phyloP scores from a whole-genome alignment of 352 stramenopile species.

The Globisporangium sylvaticum region DNA sequence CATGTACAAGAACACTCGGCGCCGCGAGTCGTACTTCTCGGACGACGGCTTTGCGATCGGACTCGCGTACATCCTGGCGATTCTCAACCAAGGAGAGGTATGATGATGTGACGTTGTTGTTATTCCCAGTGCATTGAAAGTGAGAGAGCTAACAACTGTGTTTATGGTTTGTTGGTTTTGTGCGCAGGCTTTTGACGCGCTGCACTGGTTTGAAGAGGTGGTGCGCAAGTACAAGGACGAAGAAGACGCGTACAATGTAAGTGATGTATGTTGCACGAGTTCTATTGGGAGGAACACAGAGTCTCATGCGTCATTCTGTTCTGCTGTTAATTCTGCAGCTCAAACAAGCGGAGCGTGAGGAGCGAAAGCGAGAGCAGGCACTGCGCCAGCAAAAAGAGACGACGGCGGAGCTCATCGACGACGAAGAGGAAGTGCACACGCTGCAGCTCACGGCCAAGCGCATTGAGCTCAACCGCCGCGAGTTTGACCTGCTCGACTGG shows the following conservation, averaged over 20 bases:
- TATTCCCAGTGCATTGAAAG: constrained; percentile 4
- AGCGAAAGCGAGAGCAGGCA: constrained; percentile 71
- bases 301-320: too few relatives aligned
- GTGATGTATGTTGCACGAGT: neutral
- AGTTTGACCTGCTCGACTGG: constrained; percentile 90
- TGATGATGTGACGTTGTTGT: constrained; percentile 3
- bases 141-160: neutral
- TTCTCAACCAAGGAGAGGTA: constrained; percentile 86
- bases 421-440: constrained; percentile 84
- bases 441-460: constrained; percentile 86
- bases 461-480: constrained; percentile 82
- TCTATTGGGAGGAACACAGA: too few relatives aligned
- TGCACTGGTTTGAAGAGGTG: constrained; percentile 92
- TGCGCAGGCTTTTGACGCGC: constrained; percentile 70
- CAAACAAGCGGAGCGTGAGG: constrained; percentile 81
- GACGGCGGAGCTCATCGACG: constrained; percentile 78
- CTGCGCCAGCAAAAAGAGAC: constrained; percentile 81
- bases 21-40: constrained; percentile 93
- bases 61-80: constrained; percentile 91
- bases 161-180: constrained; percentile 7
- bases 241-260: constrained; percentile 69
- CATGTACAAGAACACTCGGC: constrained; percentile 94
- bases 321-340: constrained; percentile 19
- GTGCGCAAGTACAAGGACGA: constrained; percentile 83
- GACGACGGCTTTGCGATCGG: constrained; percentile 95